These are phyloP conservation scores for Pseudopyricularia javanii DNA, from an alignment of 2,329 filamentous ascomycete genomes.

Conservation along the genomic window DNA sequence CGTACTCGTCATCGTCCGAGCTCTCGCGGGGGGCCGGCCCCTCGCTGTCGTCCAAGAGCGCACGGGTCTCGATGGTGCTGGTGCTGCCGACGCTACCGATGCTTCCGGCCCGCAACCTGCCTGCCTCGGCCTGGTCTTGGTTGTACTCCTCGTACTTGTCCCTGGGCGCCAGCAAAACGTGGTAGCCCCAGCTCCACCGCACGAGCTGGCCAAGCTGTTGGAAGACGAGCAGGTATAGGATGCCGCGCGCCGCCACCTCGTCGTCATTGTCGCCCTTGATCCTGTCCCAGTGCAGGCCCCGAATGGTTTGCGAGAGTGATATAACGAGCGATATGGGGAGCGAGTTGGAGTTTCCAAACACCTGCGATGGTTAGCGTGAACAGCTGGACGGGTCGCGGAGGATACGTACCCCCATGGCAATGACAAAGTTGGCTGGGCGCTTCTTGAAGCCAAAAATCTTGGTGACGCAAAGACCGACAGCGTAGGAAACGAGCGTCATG, in stretches of 20 bases:
- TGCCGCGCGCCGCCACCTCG: slow-evolving; percentile 85
- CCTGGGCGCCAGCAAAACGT: slow-evolving; percentile 81
- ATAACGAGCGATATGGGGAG: slow-evolving; percentile 92
- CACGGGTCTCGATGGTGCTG: slow-evolving; percentile 14
- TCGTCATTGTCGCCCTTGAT: slow-evolving; percentile 89
- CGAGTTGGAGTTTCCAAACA: slow-evolving; percentile 98
- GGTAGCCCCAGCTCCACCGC: slow-evolving; percentile 97
- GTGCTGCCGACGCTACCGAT: slow-evolving; percentile 31
- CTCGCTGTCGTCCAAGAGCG: not conserved
- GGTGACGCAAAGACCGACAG: slow-evolving; percentile 58
- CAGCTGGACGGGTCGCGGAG: too few relatives aligned
- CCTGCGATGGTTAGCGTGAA: slow-evolving; percentile 24
- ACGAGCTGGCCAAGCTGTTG: slow-evolving; percentile 93
- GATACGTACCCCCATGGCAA: slow-evolving; percentile 64
- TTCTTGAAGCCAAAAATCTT: slow-evolving; percentile 71
- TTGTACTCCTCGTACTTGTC: slow-evolving; percentile 57
- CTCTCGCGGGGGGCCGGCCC: too few relatives aligned
- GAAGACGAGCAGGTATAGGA: slow-evolving; percentile 91
- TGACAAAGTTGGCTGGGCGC: slow-evolving; percentile 84
- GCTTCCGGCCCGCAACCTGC: slow-evolving; percentile 28
- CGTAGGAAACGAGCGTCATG: slow-evolving; percentile 78
- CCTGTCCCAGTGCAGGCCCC: slow-evolving; percentile 85
- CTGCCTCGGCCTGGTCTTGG: slow-evolving; percentile 39
- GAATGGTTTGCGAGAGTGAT: slow-evolving; percentile 82
- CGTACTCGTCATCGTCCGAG: slow-evolving; percentile 37